Base-by-base conservation (phyloP, 2,329 filamentous ascomycete genomes). In the Pestalotiopsis sp. region DNA sequence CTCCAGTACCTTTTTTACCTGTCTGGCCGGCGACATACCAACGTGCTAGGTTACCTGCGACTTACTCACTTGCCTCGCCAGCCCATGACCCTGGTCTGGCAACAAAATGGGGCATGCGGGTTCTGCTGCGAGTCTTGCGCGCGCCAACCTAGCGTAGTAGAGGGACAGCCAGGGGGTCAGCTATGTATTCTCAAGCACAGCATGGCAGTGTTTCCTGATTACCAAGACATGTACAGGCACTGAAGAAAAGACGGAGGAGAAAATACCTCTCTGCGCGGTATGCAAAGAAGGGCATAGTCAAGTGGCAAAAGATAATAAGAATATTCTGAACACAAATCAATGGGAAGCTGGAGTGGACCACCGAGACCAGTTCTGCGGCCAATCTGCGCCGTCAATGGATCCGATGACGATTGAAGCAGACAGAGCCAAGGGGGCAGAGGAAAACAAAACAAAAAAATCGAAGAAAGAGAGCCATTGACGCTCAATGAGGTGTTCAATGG, bases 241-340 rank as follows among this genome's bases (percentile, higher is more conserved):
- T 61, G 66, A 58, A 65, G 65, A 26, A 26, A 66, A 59, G 30
- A 22, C 20, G 40, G 73, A 67, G 69, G 72, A 77, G 77, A 75
- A 75, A 75, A 73, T 74, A 71, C 71, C 44, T 52, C 44, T n/a
- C 74, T 71, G 70, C 75, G 44, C 64, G 22, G 74, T 73, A 75
- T 81, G 79, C 79, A 82, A 73, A 79, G 73, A 73, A 73, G 77
- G 76, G 78, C 80, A 79, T 75, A 77, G 77, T 78, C 78, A 78
- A 78, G 81, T 83, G 81, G 81, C 81, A 78, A 82, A 80, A 81
- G 13, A 48, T 48, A n/a, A 52, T 10, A 22, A 52, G 17, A 52
- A 52, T 52, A 52, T n/a, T 52, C 7, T 9, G 9, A n/a, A 52
- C 26, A n/a, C 20, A 52, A 52, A 52, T 20, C 17, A 52, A 52